Conservation (phyloP, 305 asterid species). For the Andrographis paniculata region DNA sequence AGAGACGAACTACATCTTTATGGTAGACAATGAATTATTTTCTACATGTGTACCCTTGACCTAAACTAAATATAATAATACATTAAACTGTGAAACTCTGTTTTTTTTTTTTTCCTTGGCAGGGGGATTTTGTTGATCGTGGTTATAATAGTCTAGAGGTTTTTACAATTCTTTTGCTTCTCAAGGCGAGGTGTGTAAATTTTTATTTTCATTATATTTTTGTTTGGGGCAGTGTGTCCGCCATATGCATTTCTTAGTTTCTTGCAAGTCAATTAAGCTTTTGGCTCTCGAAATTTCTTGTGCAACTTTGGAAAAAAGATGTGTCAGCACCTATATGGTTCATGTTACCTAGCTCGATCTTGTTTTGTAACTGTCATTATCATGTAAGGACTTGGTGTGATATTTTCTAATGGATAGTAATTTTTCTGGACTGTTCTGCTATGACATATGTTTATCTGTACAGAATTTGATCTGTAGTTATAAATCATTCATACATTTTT, state of each 20-base stretch:
- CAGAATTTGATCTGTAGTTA: background rate
- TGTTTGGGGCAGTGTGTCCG: background rate
- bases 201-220: conserved; percentile 5
- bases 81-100: background rate
- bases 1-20: conserved; percentile 90
- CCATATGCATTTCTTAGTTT: background rate
- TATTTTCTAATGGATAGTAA: background rate
- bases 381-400: background rate
- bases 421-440: background rate
- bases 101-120: conserved; percentile 14
- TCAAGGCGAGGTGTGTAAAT: conserved; percentile 76
- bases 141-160: conserved; percentile 98
- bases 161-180: conserved; percentile 90
- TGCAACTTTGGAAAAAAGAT: conserved; percentile 5
- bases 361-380: conserved; percentile 7
- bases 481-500: background rate
- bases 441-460: background rate
- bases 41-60: background rate
- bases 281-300: background rate
- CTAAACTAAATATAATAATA: conserved; percentile 1
- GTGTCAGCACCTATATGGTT: conserved; percentile 8
- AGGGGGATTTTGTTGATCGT: conserved; percentile 99
- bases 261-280: background rate
- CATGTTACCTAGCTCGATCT: conserved; percentile 9
- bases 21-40: conserved; percentile 39